phyloP scores from a whole-genome alignment of 2,329 filamentous ascomycete species.

The Metarhizium humberi region DNA sequence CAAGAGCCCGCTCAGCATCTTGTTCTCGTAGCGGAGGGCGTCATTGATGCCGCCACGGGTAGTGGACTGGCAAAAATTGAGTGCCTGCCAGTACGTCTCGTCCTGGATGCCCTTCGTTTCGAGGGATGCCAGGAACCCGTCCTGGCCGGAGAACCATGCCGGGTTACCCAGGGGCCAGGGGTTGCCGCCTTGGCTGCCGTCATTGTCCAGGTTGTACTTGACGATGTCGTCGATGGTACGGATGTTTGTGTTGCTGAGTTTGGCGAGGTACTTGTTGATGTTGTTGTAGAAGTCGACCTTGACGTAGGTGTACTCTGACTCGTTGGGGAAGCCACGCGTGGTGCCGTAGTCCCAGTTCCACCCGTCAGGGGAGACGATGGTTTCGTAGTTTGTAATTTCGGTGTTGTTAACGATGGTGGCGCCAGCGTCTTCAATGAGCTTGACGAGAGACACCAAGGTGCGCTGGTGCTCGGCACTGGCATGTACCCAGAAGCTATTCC shows the following conservation, averaged over 20 bases:
- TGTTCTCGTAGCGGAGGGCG: slow-evolving; percentile 42
- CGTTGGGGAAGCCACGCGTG: slow-evolving; percentile 54
- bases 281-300: slow-evolving; percentile 61
- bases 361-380: slow-evolving; percentile 53
- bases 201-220: slow-evolving; percentile 53
- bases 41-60: slow-evolving; percentile 61
- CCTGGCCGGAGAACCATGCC: slow-evolving; percentile 62
- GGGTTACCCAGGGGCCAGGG: slow-evolving; percentile 45
- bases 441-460: slow-evolving; percentile 37
- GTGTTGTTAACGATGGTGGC: slow-evolving; percentile 61
- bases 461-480: slow-evolving; percentile 46
- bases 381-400: slow-evolving; percentile 54
- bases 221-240: slow-evolving; percentile 56
- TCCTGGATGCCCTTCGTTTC: slow-evolving; percentile 51
- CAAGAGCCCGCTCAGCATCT: slow-evolving; percentile 50
- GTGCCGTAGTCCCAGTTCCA: slow-evolving; percentile 67
- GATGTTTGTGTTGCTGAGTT: slow-evolving; percentile 52
- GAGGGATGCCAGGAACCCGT: slow-evolving; percentile 56
- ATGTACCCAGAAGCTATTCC: slow-evolving; percentile 60
- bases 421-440: slow-evolving; percentile 48
- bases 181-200: slow-evolving; percentile 56
- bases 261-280: slow-evolving; percentile 52
- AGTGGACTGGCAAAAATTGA: slow-evolving; percentile 49
- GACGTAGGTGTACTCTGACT: slow-evolving; percentile 65
- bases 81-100: slow-evolving; percentile 57